Conservation (phyloP, 257 asterid genomes). For the Petrea volubilis region DNA sequence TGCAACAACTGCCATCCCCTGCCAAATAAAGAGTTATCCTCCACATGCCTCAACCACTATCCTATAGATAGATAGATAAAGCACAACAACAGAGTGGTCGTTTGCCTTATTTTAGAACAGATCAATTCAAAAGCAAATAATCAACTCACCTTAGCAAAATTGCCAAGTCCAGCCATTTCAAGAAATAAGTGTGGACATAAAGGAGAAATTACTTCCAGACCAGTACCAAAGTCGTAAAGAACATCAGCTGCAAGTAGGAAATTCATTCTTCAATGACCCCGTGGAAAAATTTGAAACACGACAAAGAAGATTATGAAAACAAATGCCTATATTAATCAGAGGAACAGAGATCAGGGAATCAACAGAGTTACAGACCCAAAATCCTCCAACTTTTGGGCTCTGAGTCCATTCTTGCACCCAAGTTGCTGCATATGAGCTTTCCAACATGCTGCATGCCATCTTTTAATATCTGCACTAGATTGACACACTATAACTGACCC, state of each 20-base stretch:
- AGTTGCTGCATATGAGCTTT: slow-evolving; percentile 88
- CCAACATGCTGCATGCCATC: slow-evolving; percentile 99
- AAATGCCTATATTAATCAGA: not conserved
- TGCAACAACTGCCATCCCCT: slow-evolving; percentile 99
- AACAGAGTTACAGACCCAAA: slow-evolving; percentile 54
- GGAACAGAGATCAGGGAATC: not conserved
- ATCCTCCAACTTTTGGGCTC: slow-evolving; percentile 98
- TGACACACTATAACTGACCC: slow-evolving; percentile 13
- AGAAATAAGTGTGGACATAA: slow-evolving; percentile 96
- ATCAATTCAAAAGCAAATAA: slow-evolving; percentile 1
- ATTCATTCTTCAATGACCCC: slow-evolving; percentile 20
- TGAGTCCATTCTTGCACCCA: slow-evolving; percentile 98
- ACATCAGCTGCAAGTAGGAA: slow-evolving; percentile 79
- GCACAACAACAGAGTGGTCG: not conserved
- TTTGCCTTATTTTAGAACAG: not conserved
- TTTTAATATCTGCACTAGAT: slow-evolving; percentile 66
- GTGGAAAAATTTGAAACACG: slow-evolving; percentile 3
- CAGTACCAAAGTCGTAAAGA: slow-evolving; percentile 92
- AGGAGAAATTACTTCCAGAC: slow-evolving; percentile 93
- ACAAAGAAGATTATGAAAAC: slow-evolving; percentile 11
- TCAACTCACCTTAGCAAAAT: slow-evolving; percentile 81
- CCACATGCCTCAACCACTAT: slow-evolving; percentile 8
- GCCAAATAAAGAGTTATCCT: slow-evolving; percentile 31
- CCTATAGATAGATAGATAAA: not conserved
- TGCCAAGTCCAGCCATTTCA: slow-evolving; percentile 98